Percentiles rank a stretch among this genome's conserved stretches.
phyloP scores from a whole-genome alignment of 2,329 filamentous ascomycete species.

The Massarina eburnea region DNA sequence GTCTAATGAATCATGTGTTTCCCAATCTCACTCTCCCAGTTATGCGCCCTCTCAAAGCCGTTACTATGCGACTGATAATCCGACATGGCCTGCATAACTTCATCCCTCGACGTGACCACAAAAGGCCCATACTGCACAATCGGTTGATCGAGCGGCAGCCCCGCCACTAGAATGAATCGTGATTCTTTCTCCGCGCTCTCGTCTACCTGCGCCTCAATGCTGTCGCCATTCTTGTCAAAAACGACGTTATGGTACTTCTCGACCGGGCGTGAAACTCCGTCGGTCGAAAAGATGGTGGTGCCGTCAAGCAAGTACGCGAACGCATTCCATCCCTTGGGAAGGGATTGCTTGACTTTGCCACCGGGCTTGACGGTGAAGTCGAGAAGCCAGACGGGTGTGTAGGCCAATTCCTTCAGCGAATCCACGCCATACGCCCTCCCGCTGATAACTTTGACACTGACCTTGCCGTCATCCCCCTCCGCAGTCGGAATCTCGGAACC shows the following conservation, averaged over 20 bases:
- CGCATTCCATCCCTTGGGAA: slow-evolving; percentile 83
- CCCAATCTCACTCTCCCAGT: slow-evolving; percentile 75
- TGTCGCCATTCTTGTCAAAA: slow-evolving; percentile 78
- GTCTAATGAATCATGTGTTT: slow-evolving; percentile 38
- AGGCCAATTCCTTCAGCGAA: slow-evolving; percentile 84
- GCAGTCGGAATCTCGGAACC: slow-evolving; percentile 77
- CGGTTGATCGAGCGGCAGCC: slow-evolving; percentile 57
- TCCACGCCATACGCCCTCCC: slow-evolving; percentile 83
- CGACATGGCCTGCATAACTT: slow-evolving; percentile 42
- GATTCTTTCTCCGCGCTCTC: slow-evolving; percentile 61
- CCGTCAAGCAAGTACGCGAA: slow-evolving; percentile 87
- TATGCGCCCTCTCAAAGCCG: slow-evolving; percentile 63
- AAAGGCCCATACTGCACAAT: slow-evolving; percentile 46
- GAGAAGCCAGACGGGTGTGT: slow-evolving; percentile 95
- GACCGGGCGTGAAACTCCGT: slow-evolving; percentile 48
- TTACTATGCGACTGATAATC: slow-evolving; percentile 41
- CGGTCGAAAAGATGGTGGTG: slow-evolving; percentile 58
- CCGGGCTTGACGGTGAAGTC: slow-evolving; percentile 81
- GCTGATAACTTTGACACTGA: slow-evolving; percentile 86
- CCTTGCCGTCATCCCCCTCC: slow-evolving; percentile 70
- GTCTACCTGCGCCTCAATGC: slow-evolving; percentile 70
- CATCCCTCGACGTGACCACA: slow-evolving; percentile 38
- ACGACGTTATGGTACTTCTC: slow-evolving; percentile 84
- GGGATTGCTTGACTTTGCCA: slow-evolving; percentile 70
- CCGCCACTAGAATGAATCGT: slow-evolving; percentile 72